A percentile compares a stretch with the other conserved stretches of the same genome.
Conservation (phyloP, 192 early-diverging fungal genomes). For the Coemansia sp. region DNA sequence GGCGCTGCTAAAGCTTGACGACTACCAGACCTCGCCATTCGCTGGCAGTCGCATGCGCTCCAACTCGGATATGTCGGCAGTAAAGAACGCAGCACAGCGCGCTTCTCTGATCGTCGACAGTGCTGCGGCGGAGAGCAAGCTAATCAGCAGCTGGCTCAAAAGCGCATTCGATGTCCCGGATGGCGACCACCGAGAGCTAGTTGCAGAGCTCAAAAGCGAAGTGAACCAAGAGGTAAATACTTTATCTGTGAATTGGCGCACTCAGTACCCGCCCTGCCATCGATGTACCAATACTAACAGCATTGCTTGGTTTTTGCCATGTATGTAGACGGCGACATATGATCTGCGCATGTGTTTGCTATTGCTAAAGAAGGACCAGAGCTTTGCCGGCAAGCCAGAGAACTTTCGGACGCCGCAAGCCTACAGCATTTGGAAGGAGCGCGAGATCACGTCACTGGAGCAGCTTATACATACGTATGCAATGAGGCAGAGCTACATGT, state of each 20-base stretch:
- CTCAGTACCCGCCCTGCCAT: not conserved
- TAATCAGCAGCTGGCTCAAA: conserved; percentile 35
- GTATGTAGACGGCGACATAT: conserved; percentile 40
- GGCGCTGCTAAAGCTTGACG: conserved; percentile 52
- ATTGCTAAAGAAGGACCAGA: conserved; percentile 43
- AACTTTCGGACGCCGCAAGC: conserved; percentile 39
- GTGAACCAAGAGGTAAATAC: conserved; percentile 47
- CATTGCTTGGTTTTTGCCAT: not conserved
- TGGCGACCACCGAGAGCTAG: conserved; percentile 28
- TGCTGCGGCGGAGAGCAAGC: not conserved
- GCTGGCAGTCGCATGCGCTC: conserved; percentile 12
- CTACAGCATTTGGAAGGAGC: conserved; percentile 54
- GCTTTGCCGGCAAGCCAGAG: conserved; percentile 51
- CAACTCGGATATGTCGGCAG: conserved; percentile 17
- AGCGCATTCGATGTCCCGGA: conserved; percentile 39
- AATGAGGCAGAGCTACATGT: conserved; percentile 46
- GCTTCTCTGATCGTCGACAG: not conserved
- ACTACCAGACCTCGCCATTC: conserved; percentile 20
- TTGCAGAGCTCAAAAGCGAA: conserved; percentile 36
- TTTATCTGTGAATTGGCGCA: no score
- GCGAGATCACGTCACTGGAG: conserved; percentile 51
- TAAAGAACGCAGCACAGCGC: conserved; percentile 1
- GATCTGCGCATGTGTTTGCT: conserved; percentile 49
- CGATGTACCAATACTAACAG: not conserved
- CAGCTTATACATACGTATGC: conserved; percentile 51